These are phyloP conservation scores for Miscanthus sacchariflorus DNA, from an alignment of 202 grass and related monocot species.

Conservation along the genomic window DNA sequence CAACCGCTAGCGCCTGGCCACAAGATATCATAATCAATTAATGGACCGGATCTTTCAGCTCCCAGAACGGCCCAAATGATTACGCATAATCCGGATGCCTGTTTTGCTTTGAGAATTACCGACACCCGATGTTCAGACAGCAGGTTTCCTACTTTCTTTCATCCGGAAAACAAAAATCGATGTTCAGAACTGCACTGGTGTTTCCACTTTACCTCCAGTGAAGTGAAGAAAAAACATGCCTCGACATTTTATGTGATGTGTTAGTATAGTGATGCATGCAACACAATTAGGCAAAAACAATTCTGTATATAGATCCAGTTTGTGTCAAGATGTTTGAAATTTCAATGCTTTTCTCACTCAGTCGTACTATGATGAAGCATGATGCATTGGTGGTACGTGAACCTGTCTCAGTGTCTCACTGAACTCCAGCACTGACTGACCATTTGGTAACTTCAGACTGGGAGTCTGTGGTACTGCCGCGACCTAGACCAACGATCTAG, in stretches of 20 bases:
- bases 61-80: conserved; percentile 14
- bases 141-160: neutral
- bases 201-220: too few species aligned
- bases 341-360: neutral
- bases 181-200: conserved; percentile 2
- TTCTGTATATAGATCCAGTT: neutral
- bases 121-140: neutral
- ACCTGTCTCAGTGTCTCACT: conserved; percentile 13
- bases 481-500: neutral
- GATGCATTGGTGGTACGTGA: neutral
- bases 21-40: conserved; percentile 44
- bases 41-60: conserved; percentile 10
- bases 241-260: conserved; percentile 43
- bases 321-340: neutral
- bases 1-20: conserved; percentile 32
- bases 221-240: neutral
- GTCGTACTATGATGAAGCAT: neutral
- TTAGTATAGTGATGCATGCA: too few species aligned
- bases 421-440: conserved; percentile 15
- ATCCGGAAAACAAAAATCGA: neutral
- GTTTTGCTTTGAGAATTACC: conserved; percentile 14
- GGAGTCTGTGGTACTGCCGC: neutral
- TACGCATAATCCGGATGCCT: neutral
- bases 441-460: conserved; percentile 25
- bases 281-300: too few species aligned